These are phyloP conservation scores for Acanthamoeba sp. DNA, from an alignment of 208 protist species.

Conservation along the genomic window DNA sequence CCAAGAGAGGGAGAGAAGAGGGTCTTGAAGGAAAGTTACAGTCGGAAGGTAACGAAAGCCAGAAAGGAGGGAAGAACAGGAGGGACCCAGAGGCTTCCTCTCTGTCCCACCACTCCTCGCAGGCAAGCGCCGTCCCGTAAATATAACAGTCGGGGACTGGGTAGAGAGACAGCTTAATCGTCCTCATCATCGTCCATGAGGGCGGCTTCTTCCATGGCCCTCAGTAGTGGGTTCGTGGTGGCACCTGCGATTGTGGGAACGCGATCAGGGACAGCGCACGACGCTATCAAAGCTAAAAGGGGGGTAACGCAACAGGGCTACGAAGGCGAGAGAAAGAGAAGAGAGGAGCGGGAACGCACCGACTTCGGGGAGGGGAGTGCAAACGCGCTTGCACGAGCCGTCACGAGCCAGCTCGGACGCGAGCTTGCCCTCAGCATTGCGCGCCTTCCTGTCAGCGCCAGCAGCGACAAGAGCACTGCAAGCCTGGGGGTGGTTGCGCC, in stretches of 20 bases:
- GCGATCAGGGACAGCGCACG: neutral
- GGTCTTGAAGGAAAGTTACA: too few relatives aligned
- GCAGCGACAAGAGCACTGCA: constrained; percentile 28
- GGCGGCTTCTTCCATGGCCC: constrained; percentile 58
- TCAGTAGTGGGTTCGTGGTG: constrained; percentile 61
- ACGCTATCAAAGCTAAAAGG: neutral
- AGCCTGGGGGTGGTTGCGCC: constrained; percentile 55
- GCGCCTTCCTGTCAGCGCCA: constrained; percentile 18
- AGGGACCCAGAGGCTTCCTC: too few relatives aligned
- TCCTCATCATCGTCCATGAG: constrained; percentile 62
- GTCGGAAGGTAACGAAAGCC: too few relatives aligned
- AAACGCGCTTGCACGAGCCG: constrained; percentile 8
- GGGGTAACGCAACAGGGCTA: neutral
- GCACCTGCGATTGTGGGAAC: neutral
- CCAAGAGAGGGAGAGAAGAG: too few relatives aligned
- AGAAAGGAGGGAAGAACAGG: too few relatives aligned
- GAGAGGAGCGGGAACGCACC: neutral
- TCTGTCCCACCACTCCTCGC: too few relatives aligned
- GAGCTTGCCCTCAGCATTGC: constrained; percentile 26
- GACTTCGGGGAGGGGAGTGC: constrained; percentile 31
- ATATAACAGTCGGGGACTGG: neutral
- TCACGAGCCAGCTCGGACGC: constrained; percentile 13
- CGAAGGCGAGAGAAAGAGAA: neutral
- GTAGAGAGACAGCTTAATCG: neutral
- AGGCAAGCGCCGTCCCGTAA: neutral